Conservation (phyloP, 108 stramenopile genomes). For the Discostella pseudostelligera region DNA sequence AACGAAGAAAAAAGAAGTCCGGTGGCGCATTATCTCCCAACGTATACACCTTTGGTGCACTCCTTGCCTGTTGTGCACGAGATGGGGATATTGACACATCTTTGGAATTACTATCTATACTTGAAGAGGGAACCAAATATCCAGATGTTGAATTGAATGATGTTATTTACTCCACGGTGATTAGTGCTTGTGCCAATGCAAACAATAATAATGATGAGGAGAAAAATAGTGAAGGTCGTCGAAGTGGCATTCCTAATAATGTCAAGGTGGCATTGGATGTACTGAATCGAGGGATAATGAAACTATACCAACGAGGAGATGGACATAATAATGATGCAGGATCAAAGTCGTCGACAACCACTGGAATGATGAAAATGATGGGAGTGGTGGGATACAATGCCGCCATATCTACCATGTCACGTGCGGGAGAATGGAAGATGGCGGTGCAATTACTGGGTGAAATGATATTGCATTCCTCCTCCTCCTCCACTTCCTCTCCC, state of each 20-base stretch:
- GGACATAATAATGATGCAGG: slow-evolving; percentile 8
- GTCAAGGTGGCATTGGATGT: slow-evolving; percentile 60
- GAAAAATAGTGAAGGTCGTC: background rate
- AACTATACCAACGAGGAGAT: slow-evolving; percentile 37
- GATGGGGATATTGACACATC: slow-evolving; percentile 54
- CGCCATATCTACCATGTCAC: slow-evolving; percentile 73
- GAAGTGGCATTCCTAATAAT: background rate
- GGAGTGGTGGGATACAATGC: slow-evolving; percentile 85
- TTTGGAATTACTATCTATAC: slow-evolving; percentile 41
- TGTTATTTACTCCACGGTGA: slow-evolving; percentile 75
- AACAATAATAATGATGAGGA: background rate
- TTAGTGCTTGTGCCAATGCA: slow-evolving; percentile 64
- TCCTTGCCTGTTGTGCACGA: slow-evolving; percentile 70
- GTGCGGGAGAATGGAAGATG: slow-evolving; percentile 61
- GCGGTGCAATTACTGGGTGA: slow-evolving; percentile 59
- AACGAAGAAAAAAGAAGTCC: slow-evolving; percentile 4
- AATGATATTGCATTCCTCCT: slow-evolving; percentile 53
- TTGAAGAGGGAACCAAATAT: slow-evolving; percentile 32
- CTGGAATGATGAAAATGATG: no score
- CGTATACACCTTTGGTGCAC: slow-evolving; percentile 74
- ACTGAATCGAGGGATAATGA: slow-evolving; percentile 25
- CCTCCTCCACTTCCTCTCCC: background rate
- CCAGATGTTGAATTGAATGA: slow-evolving; percentile 58
- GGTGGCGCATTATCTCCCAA: slow-evolving; percentile 53
- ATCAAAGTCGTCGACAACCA: slow-evolving; percentile 3